Evolutionary conservation across 495 filamentous ascomycete species (phyloP).

Genomic region (Beverwykella pulmonaria): DNA sequence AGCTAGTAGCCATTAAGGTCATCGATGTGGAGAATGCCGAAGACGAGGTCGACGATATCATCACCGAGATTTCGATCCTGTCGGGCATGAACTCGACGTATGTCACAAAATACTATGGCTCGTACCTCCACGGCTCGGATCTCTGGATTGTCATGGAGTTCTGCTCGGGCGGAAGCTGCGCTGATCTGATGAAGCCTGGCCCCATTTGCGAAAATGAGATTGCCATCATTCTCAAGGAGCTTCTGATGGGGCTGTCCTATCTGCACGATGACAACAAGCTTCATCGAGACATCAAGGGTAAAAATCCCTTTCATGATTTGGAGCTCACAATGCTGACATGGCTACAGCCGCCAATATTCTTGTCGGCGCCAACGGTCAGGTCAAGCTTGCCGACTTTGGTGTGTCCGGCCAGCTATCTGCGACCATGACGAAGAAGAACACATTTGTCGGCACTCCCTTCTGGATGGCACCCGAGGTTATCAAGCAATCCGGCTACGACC

Average conservation of each 20-base stretch:
- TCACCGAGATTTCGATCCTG: slow-evolving; percentile 95
- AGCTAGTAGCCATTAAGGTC: slow-evolving; percentile 90
- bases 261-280: slow-evolving; percentile 93
- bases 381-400: slow-evolving; percentile 96
- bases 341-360: slow-evolving; percentile 84
- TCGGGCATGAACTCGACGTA: slow-evolving; percentile 91
- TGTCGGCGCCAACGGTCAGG: slow-evolving; percentile 83
- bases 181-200: slow-evolving; percentile 88
- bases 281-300: slow-evolving; percentile 96
- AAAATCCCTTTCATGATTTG: not conserved
- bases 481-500: slow-evolving; percentile 96
- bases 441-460: slow-evolving; percentile 96
- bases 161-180: slow-evolving; percentile 89
- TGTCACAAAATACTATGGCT: slow-evolving; percentile 96
- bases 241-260: slow-evolving; percentile 88
- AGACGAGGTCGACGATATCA: slow-evolving; percentile 98
- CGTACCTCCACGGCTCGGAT: slow-evolving; percentile 90
- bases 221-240: slow-evolving; percentile 86
- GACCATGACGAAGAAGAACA: slow-evolving; percentile 99
- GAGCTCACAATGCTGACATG: not conserved
- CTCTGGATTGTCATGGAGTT: slow-evolving; percentile 99
- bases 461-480: slow-evolving; percentile 99
- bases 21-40: slow-evolving; percentile 98
- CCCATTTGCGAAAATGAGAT: slow-evolving; percentile 93
- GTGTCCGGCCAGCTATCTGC: slow-evolving; percentile 96